Evolutionary conservation across 2,329 filamentous ascomycete species (phyloP).

Genomic region (Cadophora malorum): DNA sequence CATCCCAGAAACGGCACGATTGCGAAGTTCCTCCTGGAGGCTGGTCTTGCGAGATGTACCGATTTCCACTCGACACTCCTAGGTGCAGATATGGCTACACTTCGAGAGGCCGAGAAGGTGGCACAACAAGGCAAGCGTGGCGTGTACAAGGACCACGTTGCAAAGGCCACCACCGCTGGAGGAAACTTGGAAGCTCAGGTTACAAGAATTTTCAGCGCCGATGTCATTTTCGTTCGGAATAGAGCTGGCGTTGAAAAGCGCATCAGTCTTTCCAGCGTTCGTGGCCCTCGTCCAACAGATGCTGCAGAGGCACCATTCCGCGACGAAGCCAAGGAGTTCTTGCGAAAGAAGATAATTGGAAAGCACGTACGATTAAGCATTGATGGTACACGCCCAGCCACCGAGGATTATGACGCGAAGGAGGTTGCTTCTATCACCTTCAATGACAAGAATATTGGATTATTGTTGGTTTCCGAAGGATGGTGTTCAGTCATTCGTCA

Average conservation of each 20-base stretch:
- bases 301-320: conserved; percentile 86
- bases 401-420: conserved; percentile 89
- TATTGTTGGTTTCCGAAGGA: conserved; percentile 87
- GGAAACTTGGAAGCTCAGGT: conserved; percentile 81
- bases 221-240: conserved; percentile 85
- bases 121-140: conserved; percentile 80
- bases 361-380: conserved; percentile 91
- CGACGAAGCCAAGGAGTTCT: conserved; percentile 94
- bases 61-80: conserved; percentile 96
- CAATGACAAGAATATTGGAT: conserved; percentile 85
- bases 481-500: conserved; percentile 95
- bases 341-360: conserved; percentile 92
- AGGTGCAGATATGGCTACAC: conserved; percentile 82
- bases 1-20: conserved; percentile 88
- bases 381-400: conserved; percentile 89
- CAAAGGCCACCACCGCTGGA: conserved; percentile 66
- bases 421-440: conserved; percentile 89
- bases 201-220: conserved; percentile 83
- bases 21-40: conserved; percentile 86
- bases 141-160: conserved; percentile 81
- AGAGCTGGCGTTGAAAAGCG: conserved; percentile 88
- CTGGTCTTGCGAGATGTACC: conserved; percentile 88
- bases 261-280: conserved; percentile 89
- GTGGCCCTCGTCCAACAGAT: conserved; percentile 89
- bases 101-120: conserved; percentile 85